Conservation (phyloP, 495 filamentous ascomycete species). For the Aspergillus olivimuriae region DNA sequence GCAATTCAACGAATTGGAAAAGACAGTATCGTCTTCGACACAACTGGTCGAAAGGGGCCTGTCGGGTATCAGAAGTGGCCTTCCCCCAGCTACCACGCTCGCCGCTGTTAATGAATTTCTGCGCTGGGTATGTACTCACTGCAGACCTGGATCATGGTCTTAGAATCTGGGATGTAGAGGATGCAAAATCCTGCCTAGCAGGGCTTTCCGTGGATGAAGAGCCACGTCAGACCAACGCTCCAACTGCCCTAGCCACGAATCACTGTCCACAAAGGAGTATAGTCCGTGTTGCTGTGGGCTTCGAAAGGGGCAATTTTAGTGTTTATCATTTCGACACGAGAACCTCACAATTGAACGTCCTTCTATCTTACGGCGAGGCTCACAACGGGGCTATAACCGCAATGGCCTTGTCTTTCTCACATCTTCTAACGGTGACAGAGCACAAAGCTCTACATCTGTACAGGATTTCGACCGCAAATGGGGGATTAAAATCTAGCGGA, state of each 20-base stretch:
- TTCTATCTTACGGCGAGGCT: conserved; percentile 49
- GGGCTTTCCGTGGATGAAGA: conserved; percentile 13
- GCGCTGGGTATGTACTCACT: conserved; percentile 70
- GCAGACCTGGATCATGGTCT: conserved; percentile 66
- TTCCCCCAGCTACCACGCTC: conserved; percentile 52
- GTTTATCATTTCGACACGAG: conserved; percentile 54
- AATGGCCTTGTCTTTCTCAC: conserved; percentile 69
- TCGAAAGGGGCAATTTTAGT: conserved; percentile 66
- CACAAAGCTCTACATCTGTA: conserved; percentile 71
- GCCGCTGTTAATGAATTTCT: conserved; percentile 62
- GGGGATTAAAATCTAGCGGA: conserved; percentile 3
- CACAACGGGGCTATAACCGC: conserved; percentile 63
- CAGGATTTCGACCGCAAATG: conserved; percentile 36
- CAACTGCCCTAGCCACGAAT: conserved; percentile 66
- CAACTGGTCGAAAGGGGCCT: conserved; percentile 86
- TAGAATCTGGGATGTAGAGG: conserved; percentile 69
- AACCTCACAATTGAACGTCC: conserved; percentile 33
- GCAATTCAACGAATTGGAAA: conserved; percentile 70
- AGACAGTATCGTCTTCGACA: conserved; percentile 81
- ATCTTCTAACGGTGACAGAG: conserved; percentile 69
- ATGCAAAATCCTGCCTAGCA: conserved; percentile 31
- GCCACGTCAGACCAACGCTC: conserved; percentile 24
- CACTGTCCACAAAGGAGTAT: conserved; percentile 21
- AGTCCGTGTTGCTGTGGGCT: conserved; percentile 59
- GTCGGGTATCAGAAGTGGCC: conserved; percentile 68